Base-by-base conservation (phyloP, 768 basidiomycete genomes). In the Lactarius evosmus region DNA sequence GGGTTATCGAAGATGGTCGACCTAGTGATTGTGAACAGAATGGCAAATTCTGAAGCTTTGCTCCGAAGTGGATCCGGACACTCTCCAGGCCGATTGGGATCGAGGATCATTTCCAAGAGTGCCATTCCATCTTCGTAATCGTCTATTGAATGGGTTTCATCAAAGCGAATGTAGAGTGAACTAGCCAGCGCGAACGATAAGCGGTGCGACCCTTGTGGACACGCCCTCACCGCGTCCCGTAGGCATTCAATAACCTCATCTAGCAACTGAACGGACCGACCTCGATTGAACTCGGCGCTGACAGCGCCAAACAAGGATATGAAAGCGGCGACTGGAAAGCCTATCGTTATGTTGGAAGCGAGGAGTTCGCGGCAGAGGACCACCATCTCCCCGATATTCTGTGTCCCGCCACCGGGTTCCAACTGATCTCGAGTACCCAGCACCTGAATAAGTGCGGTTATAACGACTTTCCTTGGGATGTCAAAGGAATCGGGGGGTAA, bases 41-140 rank as follows among this genome's bases (percentile, higher is more conserved):
- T 44, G 36, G 17, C 44, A 41, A 30, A 19, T 34, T 34, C 25
- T 5, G 44, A 27, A n/a, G 33, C 17, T 27, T 4, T 27, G 14
- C 1, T 19, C 14, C 5, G 56, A 7, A 3, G 6, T 40, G 7
- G n/a, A 32, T 52, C 33, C 25, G 34, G 27, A 29, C 5, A n/a
- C 33, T 56, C 54, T n/a, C 25, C 27, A 16, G 33, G 4, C 7
- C 27, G 40, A n/a, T 40, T 12, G 16, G 60, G 54, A 19, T 40
- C 40, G 8, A 55, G 1, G 25, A 54, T 17, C 16, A 25, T 29
- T 40, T 61, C 60, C 17, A 61, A 32, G 2, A 61, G 16, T 6
- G 60, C 6, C 11, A 46, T 46, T 30, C 40, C 60, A 14, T 61
- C 60, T 30, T 61, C 60, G 25, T 40, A 61, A 33, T 61, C 52